Conservation (phyloP, 2,329 filamentous ascomycete species). For the Cytospora mali region DNA sequence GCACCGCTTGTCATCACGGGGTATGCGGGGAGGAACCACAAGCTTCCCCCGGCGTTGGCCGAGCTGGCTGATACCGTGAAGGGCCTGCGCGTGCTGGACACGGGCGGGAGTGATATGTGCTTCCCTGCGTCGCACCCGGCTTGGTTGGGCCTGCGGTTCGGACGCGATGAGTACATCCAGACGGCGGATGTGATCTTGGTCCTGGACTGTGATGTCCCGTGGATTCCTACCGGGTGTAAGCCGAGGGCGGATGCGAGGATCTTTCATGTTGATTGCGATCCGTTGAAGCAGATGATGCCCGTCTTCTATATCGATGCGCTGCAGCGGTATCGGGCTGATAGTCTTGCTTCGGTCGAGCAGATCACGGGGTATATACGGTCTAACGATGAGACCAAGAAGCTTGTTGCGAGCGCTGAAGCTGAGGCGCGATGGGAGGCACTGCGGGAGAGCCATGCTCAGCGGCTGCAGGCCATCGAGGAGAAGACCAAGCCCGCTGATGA, state of each 20-base stretch:
- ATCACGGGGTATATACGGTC: conserved; percentile 62
- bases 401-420: conserved; percentile 42
- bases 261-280: conserved; percentile 68
- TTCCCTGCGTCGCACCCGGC: conserved; percentile 72
- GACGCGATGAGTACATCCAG: conserved; percentile 71
- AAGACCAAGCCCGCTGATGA: conserved; percentile 60
- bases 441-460: conserved; percentile 58
- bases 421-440: conserved; percentile 56
- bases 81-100: conserved; percentile 72
- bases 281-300: conserved; percentile 72
- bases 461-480: conserved; percentile 61
- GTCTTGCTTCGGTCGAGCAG: conserved; percentile 67
- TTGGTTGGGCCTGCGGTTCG: conserved; percentile 73
- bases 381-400: conserved; percentile 45
- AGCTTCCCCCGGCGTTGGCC: conserved; percentile 62
- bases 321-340: conserved; percentile 68
- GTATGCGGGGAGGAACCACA: conserved; percentile 71
- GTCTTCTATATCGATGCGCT: conserved; percentile 71
- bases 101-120: conserved; percentile 78
- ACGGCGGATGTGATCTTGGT: conserved; percentile 84
- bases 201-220: conserved; percentile 88
- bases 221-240: conserved; percentile 78
- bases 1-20: conserved; percentile 72
- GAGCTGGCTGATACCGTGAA: conserved; percentile 68
- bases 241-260: conserved; percentile 56